These are phyloP conservation scores for Rubroboletus pulcherrimus DNA, from an alignment of 768 basidiomycete genomes.

Conservation along the genomic window DNA sequence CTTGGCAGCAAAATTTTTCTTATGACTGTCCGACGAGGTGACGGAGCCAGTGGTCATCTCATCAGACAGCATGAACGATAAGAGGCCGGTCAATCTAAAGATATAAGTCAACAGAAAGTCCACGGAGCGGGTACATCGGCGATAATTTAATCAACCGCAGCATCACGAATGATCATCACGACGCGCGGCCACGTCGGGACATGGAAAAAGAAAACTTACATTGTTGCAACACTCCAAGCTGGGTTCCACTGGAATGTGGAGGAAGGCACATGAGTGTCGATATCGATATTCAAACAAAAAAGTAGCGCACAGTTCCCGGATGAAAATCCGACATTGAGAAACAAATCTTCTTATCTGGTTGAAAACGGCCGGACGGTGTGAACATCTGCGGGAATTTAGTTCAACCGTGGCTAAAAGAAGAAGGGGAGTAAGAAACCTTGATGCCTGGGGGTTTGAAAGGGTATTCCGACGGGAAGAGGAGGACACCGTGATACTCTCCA, in stretches of 20 bases:
- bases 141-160: slow-evolving; percentile 12
- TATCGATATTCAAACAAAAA: neutral
- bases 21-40: slow-evolving; percentile 74
- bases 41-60: slow-evolving; percentile 97
- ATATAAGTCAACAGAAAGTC: slow-evolving; percentile 9
- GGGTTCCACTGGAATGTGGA: slow-evolving; percentile 75
- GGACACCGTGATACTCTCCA: slow-evolving; percentile 92
- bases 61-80: slow-evolving; percentile 93
- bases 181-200: neutral
- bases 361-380: slow-evolving; percentile 87
- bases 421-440: slow-evolving; percentile 54
- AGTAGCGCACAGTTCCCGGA: slow-evolving; percentile 71
- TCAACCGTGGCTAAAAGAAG: slow-evolving; percentile 4
- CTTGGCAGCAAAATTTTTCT: slow-evolving; percentile 66
- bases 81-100: slow-evolving; percentile 80
- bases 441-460: slow-evolving; percentile 97
- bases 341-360: slow-evolving; percentile 93
- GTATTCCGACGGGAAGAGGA: slow-evolving; percentile 92
- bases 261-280: slow-evolving; percentile 1
- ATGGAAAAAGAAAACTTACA: slow-evolving; percentile 49
- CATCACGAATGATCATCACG: slow-evolving; percentile 11
- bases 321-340: slow-evolving; percentile 98
- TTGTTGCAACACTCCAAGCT: slow-evolving; percentile 92
- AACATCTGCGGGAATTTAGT: slow-evolving; percentile 59
- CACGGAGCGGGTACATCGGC: slow-evolving; percentile 2